phyloP scores from a whole-genome alignment of 108 stramenopile species.

The Nitzschia sp. region DNA sequence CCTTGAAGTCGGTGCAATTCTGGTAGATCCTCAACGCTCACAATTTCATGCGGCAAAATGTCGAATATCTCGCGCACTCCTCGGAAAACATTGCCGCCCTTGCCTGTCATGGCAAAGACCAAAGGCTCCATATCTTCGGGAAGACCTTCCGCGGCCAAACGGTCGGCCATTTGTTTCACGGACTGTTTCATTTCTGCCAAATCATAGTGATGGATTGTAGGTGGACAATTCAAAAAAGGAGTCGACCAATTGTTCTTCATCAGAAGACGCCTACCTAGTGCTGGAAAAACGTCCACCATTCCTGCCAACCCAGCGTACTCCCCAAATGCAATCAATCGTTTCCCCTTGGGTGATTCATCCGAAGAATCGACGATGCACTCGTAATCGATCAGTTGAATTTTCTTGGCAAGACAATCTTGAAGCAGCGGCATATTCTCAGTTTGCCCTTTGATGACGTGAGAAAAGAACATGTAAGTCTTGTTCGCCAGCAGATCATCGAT shows the following conservation, averaged over 20 bases:
- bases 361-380: constrained; percentile 62
- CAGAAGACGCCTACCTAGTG: constrained; percentile 75
- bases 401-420: constrained; percentile 58
- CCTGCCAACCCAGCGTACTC: constrained; percentile 87
- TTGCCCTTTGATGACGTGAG: constrained; percentile 85
- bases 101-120: constrained; percentile 73
- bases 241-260: constrained; percentile 53
- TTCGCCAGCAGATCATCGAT: constrained; percentile 37
- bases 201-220: constrained; percentile 68
- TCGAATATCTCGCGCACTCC: constrained; percentile 78
- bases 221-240: constrained; percentile 75
- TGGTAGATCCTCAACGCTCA: constrained; percentile 64
- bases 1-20: constrained; percentile 8
- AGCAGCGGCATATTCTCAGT: constrained; percentile 77
- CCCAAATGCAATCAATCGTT: constrained; percentile 90
- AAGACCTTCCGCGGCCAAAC: constrained; percentile 53
- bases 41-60: constrained; percentile 76
- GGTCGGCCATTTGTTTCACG: constrained; percentile 46
- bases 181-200: constrained; percentile 53
- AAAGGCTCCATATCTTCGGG: constrained; percentile 53
- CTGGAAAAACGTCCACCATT: constrained; percentile 78
- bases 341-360: constrained; percentile 30
- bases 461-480: constrained; percentile 83
- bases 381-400: constrained; percentile 82
- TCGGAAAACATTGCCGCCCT: constrained; percentile 67